A percentile compares a stretch with the other conserved stretches of the same genome.
Evolutionary conservation across 2,329 filamentous ascomycete species (phyloP).

Genomic region (Lecanoromycetidae sp.): DNA sequence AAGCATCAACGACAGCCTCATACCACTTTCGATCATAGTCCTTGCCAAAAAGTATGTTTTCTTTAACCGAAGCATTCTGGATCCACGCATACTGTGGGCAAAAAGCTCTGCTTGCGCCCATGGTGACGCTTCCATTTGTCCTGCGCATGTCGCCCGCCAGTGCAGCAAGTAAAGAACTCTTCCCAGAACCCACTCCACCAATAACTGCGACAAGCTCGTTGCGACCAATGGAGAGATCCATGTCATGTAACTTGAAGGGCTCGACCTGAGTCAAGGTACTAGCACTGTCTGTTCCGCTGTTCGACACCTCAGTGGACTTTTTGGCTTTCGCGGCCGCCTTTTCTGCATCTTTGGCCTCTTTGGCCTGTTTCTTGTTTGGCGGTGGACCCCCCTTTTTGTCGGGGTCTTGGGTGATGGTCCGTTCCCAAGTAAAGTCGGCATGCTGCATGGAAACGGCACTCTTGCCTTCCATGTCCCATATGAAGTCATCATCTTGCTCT

Average conservation of each 20-base stretch:
- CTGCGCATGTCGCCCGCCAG: conserved; percentile 89
- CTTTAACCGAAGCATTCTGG: conserved; percentile 72
- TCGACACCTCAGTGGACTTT: conserved; percentile 28
- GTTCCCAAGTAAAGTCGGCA: conserved; percentile 82
- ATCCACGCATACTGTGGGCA: conserved; percentile 98
- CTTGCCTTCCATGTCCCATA: conserved; percentile 40
- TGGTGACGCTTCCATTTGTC: conserved; percentile 58
- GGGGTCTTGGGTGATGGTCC: conserved; percentile 18
- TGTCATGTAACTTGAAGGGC: conserved; percentile 59
- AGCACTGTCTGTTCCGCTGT: conserved; percentile 37
- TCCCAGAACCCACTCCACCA: conserved; percentile 77
- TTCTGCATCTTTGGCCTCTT: conserved; percentile 30
- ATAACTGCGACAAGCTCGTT: conserved; percentile 78
- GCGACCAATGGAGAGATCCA: conserved; percentile 56
- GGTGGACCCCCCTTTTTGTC: conserved; percentile 17
- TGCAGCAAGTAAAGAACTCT: conserved; percentile 77
- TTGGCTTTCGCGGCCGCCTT: conserved; percentile 36
- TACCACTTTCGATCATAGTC: conserved; percentile 68
- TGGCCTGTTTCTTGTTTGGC: conserved; percentile 26
- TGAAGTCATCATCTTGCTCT: conserved; percentile 63
- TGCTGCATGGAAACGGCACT: conserved; percentile 54
- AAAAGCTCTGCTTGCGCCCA: conserved; percentile 73
- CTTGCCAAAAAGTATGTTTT: conserved; percentile 88
- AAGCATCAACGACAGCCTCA: conserved; percentile 69
- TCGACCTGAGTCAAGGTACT: conserved; percentile 47